phyloP scores from a whole-genome alignment of 805 yeast species.

The Vanderwaltozyma tropicalis region DNA sequence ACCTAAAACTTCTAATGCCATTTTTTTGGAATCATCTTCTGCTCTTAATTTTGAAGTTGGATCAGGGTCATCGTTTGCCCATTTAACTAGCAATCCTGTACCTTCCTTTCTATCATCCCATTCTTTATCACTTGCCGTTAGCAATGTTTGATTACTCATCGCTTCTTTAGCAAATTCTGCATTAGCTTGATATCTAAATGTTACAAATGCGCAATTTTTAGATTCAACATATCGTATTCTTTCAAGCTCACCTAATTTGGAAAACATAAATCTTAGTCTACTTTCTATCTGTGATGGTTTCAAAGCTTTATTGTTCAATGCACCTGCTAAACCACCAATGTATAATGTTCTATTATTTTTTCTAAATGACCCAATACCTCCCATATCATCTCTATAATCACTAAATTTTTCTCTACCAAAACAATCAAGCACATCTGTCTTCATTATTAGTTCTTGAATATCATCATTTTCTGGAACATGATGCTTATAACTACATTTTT shows the following conservation, averaged over 20 bases:
- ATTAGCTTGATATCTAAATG: constrained; percentile 51
- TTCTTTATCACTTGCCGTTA: constrained; percentile 30
- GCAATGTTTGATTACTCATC: constrained; percentile 72
- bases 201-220: constrained; percentile 71
- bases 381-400: constrained; percentile 84
- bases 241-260: constrained; percentile 68
- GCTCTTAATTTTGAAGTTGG: constrained; percentile 34
- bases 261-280: constrained; percentile 37
- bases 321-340: constrained; percentile 47
- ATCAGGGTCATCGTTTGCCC: constrained; percentile 89
- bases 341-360: constrained; percentile 64
- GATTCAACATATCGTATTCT: constrained; percentile 49
- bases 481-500: constrained; percentile 66
- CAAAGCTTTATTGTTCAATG: constrained; percentile 33
- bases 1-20: constrained; percentile 15
- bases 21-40: constrained; percentile 19
- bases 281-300: constrained; percentile 29
- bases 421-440: constrained; percentile 50
- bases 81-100: constrained; percentile 39
- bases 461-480: constrained; percentile 60
- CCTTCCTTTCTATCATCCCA: constrained; percentile 48
- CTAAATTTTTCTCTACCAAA: constrained; percentile 85
- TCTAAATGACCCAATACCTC: constrained; percentile 79
- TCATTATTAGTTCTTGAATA: constrained; percentile 39
- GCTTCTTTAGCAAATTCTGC: constrained; percentile 97